These are phyloP conservation scores for Panicum virgatum DNA, from an alignment of 202 grass and related monocot genomes.

Conservation along the genomic window DNA sequence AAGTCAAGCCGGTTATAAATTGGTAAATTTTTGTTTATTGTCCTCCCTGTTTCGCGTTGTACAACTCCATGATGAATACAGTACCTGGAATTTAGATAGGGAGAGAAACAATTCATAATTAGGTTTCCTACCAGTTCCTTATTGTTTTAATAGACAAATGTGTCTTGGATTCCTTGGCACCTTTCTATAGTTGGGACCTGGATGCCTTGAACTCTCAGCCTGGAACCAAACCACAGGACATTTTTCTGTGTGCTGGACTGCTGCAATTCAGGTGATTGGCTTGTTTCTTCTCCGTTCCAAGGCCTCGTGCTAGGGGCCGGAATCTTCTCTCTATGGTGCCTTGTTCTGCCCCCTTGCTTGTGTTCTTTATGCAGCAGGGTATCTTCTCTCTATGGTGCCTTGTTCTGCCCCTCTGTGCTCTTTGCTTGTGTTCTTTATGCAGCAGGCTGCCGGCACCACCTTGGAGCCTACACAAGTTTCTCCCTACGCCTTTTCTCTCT, in stretches of 20 bases:
- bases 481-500: not conserved
- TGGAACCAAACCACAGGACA: not conserved
- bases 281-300: conserved; percentile 24
- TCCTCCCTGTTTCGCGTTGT: not conserved
- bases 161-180: conserved; percentile 2
- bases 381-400: conserved; percentile 10
- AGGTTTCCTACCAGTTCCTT: not conserved
- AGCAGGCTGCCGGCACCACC: not conserved
- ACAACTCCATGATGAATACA: too few relatives aligned
- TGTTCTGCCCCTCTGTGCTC: not conserved
- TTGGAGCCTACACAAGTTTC: not conserved
- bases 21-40: not conserved
- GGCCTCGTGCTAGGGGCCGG: conserved; percentile 10
- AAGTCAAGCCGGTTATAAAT: not conserved
- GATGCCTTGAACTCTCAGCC: conserved; percentile 34
- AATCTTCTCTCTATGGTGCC: too few relatives aligned
- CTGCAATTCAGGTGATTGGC: conserved; percentile 15
- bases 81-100: not conserved
- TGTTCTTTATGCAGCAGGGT: too few relatives aligned
- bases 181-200: not conserved
- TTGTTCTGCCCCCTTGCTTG: too few relatives aligned
- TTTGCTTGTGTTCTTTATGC: conserved; percentile 2
- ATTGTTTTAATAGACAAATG: not conserved
- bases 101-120: not conserved
- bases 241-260: not conserved